Base-by-base conservation (phyloP, 2,329 filamentous ascomycete species). In the Metarhizium humberi region DNA sequence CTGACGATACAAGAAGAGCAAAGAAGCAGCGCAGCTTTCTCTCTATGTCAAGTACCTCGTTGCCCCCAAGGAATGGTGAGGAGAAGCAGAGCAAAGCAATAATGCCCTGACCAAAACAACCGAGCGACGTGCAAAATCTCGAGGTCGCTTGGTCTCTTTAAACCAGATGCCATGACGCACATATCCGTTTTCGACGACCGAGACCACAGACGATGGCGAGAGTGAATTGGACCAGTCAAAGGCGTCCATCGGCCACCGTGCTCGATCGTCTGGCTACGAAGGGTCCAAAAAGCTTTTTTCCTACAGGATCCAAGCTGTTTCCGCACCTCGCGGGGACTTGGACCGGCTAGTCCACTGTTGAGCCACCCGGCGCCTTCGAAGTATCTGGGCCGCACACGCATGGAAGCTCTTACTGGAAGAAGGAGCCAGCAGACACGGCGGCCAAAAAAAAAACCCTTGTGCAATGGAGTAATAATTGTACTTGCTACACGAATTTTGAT, bases 201-300 rank as follows among this genome's bases (percentile, higher is more conserved):
- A 59, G 51, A 52, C n/a, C 34, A 46, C 20, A 18, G 30, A 53
- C 29, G 34, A 48, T 32, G 42, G 25, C 16, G 38, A 46, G 13
- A 4, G 16, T 29, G 46, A 47, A 29, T 18, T 54, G 20, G 54
- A 50, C 61, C 61, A 63, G 56, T 63, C 47, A 63, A 52, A 59
- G 18, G 52, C 47, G 50, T 4, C 47, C 34, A 38, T 51, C 53
- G 25, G 30, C 53, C 57, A 58, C 57, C 55, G 61, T 62, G 60
- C 56, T 53, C 55, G 50, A 59, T 43, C 47, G 51, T 54, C 29
- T 53, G 57, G 54, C 59, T 50, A 53, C 54, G 48, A 60, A 57
- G 29, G 53, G 54, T 46, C 34, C 45, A 46, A 54, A 40, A 54
- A 53, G 47, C 43, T 53, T 53, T 53, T 53, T 56, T 55, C 56